Evolutionary conservation across 169 alveolate species (phyloP), one percentile per base, ranked within the genome.

Genomic region (Perkinsus olseni): DNA sequence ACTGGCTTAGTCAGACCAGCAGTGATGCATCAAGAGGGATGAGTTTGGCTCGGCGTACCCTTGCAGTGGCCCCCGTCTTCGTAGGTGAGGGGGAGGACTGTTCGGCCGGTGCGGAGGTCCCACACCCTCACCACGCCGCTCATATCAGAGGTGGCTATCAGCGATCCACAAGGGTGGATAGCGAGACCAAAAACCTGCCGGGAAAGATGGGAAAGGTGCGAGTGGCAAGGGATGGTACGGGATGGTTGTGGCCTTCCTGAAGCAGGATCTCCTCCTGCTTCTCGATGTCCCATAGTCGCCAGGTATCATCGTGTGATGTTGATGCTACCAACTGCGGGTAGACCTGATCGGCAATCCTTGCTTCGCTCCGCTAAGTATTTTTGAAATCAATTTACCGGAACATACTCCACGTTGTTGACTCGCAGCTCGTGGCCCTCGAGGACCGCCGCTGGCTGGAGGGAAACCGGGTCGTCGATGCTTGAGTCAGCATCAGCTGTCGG

Each of bases 201-300:
- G 74, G 1, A 1, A 39, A 38, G 11, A 11, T 11, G 39, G 0
- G 39, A n/a, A 36, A 24, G 82, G 17, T 6, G 82, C 82, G 8
- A 62, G 34, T 3, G 8, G 82, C 37, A 48, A 28, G 74, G 38
- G 38, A 0, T 0, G 31, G 91, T 37, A 62, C 74, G 62, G 39
- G 39, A 37, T 45, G 90, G 93, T 96, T 74, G 94, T 97, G 98
- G 0, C 96, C 98, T 91, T 97, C 98, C 96, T 98, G 97, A 31
- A 95, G 94, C 50, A 95, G 95, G 0, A 98, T 91, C 93, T 97
- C 98, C 92, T 96, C 94, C 74, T 93, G 91, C 38, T 94, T 95
- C 92, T 96, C 98, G 0, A 96, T 92, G 94, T 97, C 99, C 99
- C 99, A 98, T 24, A 97, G 93, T 51, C 98, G 95, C 98, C 98